Base-by-base conservation (phyloP, 768 basidiomycete genomes). In the Leccinellum luteum region DNA sequence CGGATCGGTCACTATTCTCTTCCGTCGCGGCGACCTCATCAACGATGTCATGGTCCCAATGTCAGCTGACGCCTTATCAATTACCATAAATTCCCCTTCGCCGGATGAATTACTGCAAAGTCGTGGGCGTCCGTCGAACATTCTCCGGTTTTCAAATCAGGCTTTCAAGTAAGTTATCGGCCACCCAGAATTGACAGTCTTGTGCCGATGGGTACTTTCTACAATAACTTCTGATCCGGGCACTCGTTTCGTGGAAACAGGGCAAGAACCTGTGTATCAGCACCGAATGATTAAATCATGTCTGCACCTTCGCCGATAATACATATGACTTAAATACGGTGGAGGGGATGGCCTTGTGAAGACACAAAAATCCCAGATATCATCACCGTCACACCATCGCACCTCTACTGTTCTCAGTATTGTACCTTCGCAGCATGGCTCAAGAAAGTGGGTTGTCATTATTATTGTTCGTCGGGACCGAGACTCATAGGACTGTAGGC, bases 401-500 rank as follows among this genome's bases (percentile, higher is more conserved):
- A 19, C 12, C 21, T 23, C 10, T 38, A 28, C 28, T 28, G n/a
- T 56, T 47, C 17, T 31, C 19, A 15, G 21, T 43, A 51, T 34
- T 47, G 34, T 28, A 21, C 23, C 47, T 54, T 34, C 28, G 30
- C 17, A 57, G 41, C 4, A 72, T 74, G 69, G n/a, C n/a, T n/a
- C n/a, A n/a, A n/a, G 62, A 67, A 63, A 55, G 70, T 70, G 19
- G 21, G 70, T 63, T 49, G 25, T 15, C 25, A 28, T 50, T 6
- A 17, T 41, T 14, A 27, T 52, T 27, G 1, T 57, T 38, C 7
- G 21, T 23, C 19, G 15, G 6, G 6, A 21, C 12, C 41, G 15
- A 27, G n/a, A 48, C 61, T 72, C 19, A 73, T 43, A n/a, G 27
- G 7, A 13, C 3, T 50, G 2, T 51, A 78, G 77, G 52, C 57